Conservation (phyloP, 352 stramenopile genomes). For the Phytophthora rubi region DNA sequence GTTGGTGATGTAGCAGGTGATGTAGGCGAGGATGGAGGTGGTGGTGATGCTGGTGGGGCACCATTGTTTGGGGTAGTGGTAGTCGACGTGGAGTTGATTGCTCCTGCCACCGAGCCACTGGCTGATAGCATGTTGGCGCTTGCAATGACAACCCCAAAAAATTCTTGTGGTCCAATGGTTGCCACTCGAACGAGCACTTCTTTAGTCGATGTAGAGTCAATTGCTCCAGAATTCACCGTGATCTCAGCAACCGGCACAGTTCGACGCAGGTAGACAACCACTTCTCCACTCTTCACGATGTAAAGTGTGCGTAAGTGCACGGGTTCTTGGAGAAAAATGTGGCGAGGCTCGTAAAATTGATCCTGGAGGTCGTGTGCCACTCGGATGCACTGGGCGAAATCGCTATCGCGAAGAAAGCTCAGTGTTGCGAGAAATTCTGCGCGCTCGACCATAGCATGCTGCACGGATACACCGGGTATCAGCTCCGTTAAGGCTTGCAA, state of each 20-base stretch:
- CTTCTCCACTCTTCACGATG: slow-evolving; percentile 73
- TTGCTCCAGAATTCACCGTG: slow-evolving; percentile 9
- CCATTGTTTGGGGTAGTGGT: slow-evolving; percentile 4
- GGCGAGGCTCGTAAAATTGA: slow-evolving; percentile 54
- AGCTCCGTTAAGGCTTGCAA: slow-evolving; percentile 43
- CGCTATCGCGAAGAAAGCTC: slow-evolving; percentile 59
- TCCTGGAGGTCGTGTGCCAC: slow-evolving; percentile 75
- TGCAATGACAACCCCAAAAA: slow-evolving; percentile 64
- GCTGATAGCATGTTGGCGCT: slow-evolving; percentile 37
- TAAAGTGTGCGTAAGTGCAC: slow-evolving; percentile 60
- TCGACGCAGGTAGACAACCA: slow-evolving; percentile 65
- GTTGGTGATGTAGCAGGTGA: slow-evolving; percentile 9
- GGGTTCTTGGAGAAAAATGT: slow-evolving; percentile 68
- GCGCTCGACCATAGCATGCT: slow-evolving; percentile 75
- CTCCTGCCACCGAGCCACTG: slow-evolving; percentile 1
- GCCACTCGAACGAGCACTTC: slow-evolving; percentile 67
- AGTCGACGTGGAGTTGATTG: slow-evolving; percentile 12
- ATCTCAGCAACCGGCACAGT: slow-evolving; percentile 24
- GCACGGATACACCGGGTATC: slow-evolving; percentile 66
- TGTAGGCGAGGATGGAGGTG: slow-evolving; percentile 8
- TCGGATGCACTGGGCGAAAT: slow-evolving; percentile 80
- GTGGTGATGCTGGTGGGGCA: slow-evolving; percentile 1
- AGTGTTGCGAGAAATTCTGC: slow-evolving; percentile 69
- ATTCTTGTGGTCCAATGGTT: slow-evolving; percentile 73
- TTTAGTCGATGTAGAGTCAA: slow-evolving; percentile 15